Percentiles rank a stretch among this genome's conserved stretches.
phyloP scores from a whole-genome alignment of 2,329 filamentous ascomycete species.

The Colletotrichum shisoi region DNA sequence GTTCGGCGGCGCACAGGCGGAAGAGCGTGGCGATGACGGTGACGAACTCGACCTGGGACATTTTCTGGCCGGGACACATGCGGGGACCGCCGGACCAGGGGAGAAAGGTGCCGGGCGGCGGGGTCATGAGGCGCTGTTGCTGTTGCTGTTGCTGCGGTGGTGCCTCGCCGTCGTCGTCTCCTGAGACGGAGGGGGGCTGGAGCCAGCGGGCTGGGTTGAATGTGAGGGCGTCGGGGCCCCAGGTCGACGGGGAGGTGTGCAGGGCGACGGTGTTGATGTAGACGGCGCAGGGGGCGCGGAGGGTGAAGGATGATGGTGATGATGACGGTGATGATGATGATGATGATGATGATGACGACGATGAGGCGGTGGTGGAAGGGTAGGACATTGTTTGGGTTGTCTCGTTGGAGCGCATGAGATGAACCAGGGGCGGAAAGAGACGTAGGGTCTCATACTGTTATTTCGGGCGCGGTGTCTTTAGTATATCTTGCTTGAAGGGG shows the following conservation, averaged over 20 bases:
- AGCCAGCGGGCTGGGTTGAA: conserved; percentile 55
- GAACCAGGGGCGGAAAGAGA: conserved; percentile 1
- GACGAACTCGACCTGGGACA: conserved; percentile 64
- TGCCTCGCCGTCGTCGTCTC: neutral
- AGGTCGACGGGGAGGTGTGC: conserved; percentile 42
- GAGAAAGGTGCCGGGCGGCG: conserved; percentile 50
- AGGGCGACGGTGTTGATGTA: conserved; percentile 49
- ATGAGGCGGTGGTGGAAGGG: neutral
- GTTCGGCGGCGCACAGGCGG: conserved; percentile 24
- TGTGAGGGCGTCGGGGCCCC: conserved; percentile 47
- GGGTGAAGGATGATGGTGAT: conserved; percentile 41
- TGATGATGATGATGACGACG: neutral
- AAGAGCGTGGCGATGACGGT: conserved; percentile 55
- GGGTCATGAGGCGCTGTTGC: neutral
- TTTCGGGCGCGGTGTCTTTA: neutral
- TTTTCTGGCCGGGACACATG: conserved; percentile 62
- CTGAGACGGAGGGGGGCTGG: neutral
- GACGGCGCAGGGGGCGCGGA: conserved; percentile 48
- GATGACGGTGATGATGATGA: neutral
- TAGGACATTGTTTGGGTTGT: neutral
- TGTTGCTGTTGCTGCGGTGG: neutral
- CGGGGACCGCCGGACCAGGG: conserved; percentile 60
- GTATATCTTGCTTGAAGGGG: too few species aligned
- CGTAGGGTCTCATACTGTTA: conserved; percentile 10
- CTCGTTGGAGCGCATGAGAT: neutral